Evolutionary conservation across 108 stramenopile genomes (phyloP), one percentile per base, ranked within the genome.

Genomic region (Tribonema minus): DNA sequence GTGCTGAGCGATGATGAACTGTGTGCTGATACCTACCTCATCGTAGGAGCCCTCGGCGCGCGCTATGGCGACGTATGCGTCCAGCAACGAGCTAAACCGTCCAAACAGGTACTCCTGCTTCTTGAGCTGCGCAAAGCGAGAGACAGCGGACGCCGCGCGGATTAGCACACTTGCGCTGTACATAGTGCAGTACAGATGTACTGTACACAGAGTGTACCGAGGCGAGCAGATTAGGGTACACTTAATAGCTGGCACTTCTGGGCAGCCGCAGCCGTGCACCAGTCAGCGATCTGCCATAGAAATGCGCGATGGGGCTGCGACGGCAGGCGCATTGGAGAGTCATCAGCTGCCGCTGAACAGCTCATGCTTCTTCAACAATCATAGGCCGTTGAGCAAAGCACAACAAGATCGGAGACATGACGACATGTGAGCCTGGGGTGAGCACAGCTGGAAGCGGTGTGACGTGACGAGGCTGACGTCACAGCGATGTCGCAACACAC

Each of bases 21-120:
- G n/a, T n/a, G n/a, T n/a, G n/a, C n/a, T n/a, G n/a, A n/a, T n/a
- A n/a, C n/a, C n/a, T n/a, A n/a, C 71, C 38, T 72, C 71, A 28
- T 72, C 71, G 38, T 72, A 72, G 29, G 37, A 37, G 15, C 71
- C 71, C 37, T 72, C 71, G 6, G 71, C 37, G 33, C 71, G 41
- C 28, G 71, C 41, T 9, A 61, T 71, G 60, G 61, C 61, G 9
- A 71, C 61, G 28, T 61, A 36, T 12, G 71, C 37, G 71, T 71
- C 71, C 28, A 71, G 71, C 37, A 60, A 61, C 37, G 60, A 59
- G 30, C 60, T 61, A 60, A 71, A 71, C 34, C 60, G 38, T 60
- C 61, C 60, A 60, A 71, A 71, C 37, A 71, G 71, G 61, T 71
- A 71, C 61, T 59, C 27, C 38, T 71, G 71, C 37, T 60, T 29